Evolutionary conservation across 305 asterid genomes (phyloP).

Genomic region (Caryopteris hybrid): DNA sequence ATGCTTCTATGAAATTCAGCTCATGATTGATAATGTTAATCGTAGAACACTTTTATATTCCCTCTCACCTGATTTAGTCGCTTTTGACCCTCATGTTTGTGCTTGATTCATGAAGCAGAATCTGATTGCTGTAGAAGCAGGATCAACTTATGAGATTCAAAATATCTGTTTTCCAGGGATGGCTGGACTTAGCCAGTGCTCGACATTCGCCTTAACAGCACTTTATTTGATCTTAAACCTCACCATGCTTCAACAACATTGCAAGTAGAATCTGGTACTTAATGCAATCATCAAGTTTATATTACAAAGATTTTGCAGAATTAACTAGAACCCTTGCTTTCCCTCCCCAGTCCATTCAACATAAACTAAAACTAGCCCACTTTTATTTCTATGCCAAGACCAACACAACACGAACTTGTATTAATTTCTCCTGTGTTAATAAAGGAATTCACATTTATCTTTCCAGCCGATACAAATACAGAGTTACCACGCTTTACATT

Average conservation of each 20-base stretch:
- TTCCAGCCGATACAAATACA: slow-evolving; percentile 28
- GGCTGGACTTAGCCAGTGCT: slow-evolving; percentile 84
- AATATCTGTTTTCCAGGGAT: slow-evolving; percentile 46
- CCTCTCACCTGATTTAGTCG: not conserved
- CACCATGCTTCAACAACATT: slow-evolving; percentile 72
- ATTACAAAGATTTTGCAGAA: too few species aligned
- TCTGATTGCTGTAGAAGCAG: not conserved
- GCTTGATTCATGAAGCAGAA: slow-evolving; percentile 12
- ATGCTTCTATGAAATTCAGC: too few species aligned
- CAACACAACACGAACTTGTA: not conserved
- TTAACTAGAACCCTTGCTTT: too few species aligned
- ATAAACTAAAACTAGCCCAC: not conserved
- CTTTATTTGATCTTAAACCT: slow-evolving; percentile 60
- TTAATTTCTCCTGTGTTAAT: not conserved
- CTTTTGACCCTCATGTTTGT: not conserved
- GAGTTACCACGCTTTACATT: slow-evolving; percentile 48
- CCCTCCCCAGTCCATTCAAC: too few species aligned
- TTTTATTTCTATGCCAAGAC: not conserved
- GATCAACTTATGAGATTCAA: not conserved
- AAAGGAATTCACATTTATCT: not conserved
- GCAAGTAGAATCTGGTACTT: slow-evolving; percentile 45
- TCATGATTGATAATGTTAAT: too few species aligned
- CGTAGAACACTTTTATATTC: not conserved
- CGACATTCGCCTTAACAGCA: slow-evolving; percentile 67
- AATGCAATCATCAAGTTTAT: too few species aligned